Evolutionary conservation across 192 early-diverging fungal genomes (phyloP).

Genomic region (Backusella tarrabulga): DNA sequence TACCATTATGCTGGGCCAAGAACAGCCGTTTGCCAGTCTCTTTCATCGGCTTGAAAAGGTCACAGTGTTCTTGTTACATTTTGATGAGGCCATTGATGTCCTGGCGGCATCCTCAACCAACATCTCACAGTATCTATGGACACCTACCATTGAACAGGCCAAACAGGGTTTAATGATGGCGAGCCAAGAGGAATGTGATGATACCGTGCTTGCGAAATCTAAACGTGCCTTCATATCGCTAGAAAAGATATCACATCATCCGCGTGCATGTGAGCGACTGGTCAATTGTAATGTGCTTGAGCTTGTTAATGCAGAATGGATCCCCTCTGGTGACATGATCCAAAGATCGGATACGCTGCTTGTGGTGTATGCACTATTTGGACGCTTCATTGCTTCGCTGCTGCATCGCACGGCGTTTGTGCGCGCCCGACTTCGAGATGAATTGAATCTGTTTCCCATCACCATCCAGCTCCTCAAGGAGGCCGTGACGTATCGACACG

Average conservation of each 20-base stretch:
- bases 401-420: constrained; percentile 1
- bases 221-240: constrained; percentile 9
- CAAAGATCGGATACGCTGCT: not conserved
- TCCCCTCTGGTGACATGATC: not conserved
- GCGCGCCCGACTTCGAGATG: not conserved
- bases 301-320: not conserved
- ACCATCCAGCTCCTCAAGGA: not conserved
- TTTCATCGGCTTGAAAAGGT: not conserved
- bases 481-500: not conserved
- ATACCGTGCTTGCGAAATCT: not conserved
- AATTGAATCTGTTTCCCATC: constrained; percentile 3
- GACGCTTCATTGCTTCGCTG: not conserved
- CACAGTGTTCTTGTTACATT: not conserved
- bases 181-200: not conserved
- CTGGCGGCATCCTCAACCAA: not conserved
- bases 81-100: constrained; percentile 6
- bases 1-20: not conserved
- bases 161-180: not conserved
- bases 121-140: constrained; percentile 3
- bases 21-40: not conserved
- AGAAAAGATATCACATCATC: not conserved
- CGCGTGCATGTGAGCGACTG: constrained; percentile 13
- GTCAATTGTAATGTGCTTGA: not conserved
- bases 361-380: not conserved
- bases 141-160: constrained; percentile 7